Evolutionary conservation across 2,329 filamentous ascomycete genomes (phyloP), one percentile per base, ranked within the genome.

Genomic region (Ilyonectria mors-panacis): DNA sequence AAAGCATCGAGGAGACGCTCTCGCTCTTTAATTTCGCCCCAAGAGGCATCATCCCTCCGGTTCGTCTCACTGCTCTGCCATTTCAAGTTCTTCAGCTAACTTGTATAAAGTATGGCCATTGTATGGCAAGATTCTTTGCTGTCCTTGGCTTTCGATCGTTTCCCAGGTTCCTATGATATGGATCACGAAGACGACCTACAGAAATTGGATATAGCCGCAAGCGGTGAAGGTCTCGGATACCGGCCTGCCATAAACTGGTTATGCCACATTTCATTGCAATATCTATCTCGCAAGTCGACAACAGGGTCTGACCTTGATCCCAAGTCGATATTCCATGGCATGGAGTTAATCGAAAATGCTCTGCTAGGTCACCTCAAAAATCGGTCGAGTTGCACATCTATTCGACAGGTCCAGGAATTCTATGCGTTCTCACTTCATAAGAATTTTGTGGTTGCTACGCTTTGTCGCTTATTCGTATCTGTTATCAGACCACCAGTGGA

Each of bases 51-150:
- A 2, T 33, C 57, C 8, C 55, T 73, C 17, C 65, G 71, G 71
- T 67, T 19, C 15, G 7, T 5, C 23, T 13, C 1, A 10, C 10
- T 2, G 4, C n/a, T 28, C 0, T 19, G 4, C 19, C 1, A 2
- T 4, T 8, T 1, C 4, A 17, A 6, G 9, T 12, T 15, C 10
- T 51, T 42, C 8, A n/a, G 15, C 59, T 70, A 2, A 66, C 23
- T 4, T 35, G 4, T 4, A 12, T 7, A 12, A 6, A 73, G 71
- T 2, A 59, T 68, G 6, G 68, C 68, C 0, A 71, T 73, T 13
- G 59, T 73, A 5, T 71, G 68, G 71, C 71, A 73, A 37, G 71
- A 73, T 5, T 35, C 68, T 1, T 66, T 73, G 6, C 68, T 73
- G 0, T 73, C 70, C 0, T 30, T 73, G 1, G 71, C 71, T 1